Conservation (phyloP, 805 yeast species). For the Suhomyces emberorum region DNA sequence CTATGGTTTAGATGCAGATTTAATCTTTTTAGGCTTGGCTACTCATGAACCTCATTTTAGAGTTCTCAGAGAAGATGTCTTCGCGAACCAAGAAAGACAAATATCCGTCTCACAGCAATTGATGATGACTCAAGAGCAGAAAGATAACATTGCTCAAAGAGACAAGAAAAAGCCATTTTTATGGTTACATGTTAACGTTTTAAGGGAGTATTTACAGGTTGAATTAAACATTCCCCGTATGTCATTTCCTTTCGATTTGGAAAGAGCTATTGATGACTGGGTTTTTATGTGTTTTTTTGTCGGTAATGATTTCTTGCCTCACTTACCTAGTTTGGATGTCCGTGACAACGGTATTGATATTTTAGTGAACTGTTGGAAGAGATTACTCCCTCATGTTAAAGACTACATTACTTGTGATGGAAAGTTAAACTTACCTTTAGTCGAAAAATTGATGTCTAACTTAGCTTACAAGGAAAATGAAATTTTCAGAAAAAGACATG, state of each 20-base stretch:
- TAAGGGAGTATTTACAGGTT: constrained; percentile 82
- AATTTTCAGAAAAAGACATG: constrained; percentile 68
- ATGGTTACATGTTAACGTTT: constrained; percentile 86
- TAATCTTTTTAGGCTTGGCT: constrained; percentile 91
- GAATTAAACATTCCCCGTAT: constrained; percentile 72
- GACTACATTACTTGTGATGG: constrained; percentile 93
- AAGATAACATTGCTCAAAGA: constrained; percentile 35
- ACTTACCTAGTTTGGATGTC: constrained; percentile 89
- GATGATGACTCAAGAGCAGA: constrained; percentile 60
- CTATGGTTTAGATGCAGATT: constrained; percentile 96
- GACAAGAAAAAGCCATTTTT: constrained; percentile 77
- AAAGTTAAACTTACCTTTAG: constrained; percentile 66
- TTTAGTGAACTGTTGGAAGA: constrained; percentile 80
- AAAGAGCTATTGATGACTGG: constrained; percentile 98
- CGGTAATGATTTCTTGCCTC: constrained; percentile 98
- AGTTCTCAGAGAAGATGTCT: constrained; percentile 93
- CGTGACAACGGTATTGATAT: constrained; percentile 90
- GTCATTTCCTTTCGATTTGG: constrained; percentile 78
- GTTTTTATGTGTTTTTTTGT: constrained; percentile 97
- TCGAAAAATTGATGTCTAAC: constrained; percentile 62
- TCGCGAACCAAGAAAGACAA: constrained; percentile 64
- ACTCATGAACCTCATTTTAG: constrained; percentile 97
- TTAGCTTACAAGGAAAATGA: constrained; percentile 74
- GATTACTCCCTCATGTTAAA: constrained; percentile 57
- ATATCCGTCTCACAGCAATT: constrained; percentile 48